Base-by-base conservation (phyloP, 2,329 filamentous ascomycete species). In the Colletotrichum australisinense region DNA sequence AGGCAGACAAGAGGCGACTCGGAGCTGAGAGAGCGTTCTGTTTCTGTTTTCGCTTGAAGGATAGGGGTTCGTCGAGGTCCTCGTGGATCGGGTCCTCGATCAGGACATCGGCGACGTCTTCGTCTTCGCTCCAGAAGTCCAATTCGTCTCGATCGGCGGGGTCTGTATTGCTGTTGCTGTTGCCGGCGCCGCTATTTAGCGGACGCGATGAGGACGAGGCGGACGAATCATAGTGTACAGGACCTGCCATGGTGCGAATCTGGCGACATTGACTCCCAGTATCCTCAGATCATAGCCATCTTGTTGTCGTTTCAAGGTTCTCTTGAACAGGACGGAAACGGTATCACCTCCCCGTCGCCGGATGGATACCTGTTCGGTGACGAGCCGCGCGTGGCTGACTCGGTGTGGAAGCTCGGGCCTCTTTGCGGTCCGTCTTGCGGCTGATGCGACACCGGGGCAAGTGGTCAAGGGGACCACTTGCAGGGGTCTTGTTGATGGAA, bases 1-100 rank as follows among this genome's bases (percentile, higher is more conserved):
- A 78, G 35, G 84, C 83, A n/a, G 86, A 86, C 70, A 90, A 77
- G 73, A 90, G 80, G 32, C 88, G 85, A 38, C 82, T 81, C 5
- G 88, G 84, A 35, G 83, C 83, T 1, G 88, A 86, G 69, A 86
- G 83, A 66, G 84, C 79, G 32, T 83, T 83, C 56, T 85, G 83
- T 73, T 87, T 92, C 76, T 90, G 88, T 75, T 90, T 92, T 79
- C 93, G 91, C 85, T 94, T 94, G 84, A 94, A 95, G 42, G 92
- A 93, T 66, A 93, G 83, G 32, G 87, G 85, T 60, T 89, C 85
- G 67, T 84, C 82, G 42, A 89, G 79, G 56, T 86, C 83, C 63
- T 85, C 82, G 67, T 85, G 84, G 71, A 92, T 82, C 24, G 91
- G 89, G 79, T 93, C 90, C 60, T 90, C 86, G 56, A 83, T 84